Evolutionary conservation across 1,284 basidiomycete genomes (phyloP).

Genomic region (Waitea zeae): DNA sequence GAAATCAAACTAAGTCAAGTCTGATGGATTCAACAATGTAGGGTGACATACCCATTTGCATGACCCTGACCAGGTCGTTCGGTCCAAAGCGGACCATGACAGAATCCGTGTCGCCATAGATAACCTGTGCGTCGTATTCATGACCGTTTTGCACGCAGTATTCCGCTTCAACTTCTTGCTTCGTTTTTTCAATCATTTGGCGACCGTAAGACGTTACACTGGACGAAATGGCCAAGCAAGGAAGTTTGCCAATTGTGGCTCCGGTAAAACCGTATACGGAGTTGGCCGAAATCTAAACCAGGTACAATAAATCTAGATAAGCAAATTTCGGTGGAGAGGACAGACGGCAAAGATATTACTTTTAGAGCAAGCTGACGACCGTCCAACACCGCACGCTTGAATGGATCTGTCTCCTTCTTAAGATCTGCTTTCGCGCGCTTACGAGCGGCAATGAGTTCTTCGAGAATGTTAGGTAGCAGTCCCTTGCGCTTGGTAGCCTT

Average conservation of each 20-base stretch:
- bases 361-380: conserved; percentile 90
- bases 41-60: conserved; percentile 70
- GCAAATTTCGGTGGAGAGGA: not conserved
- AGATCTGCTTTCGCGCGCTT: conserved; percentile 88
- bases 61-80: conserved; percentile 67
- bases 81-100: conserved; percentile 96
- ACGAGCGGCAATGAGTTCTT: conserved; percentile 81
- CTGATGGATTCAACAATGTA: conserved; percentile 1
- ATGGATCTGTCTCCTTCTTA: conserved; percentile 90
- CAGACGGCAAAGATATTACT: too few species aligned
- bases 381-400: conserved; percentile 87
- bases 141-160: conserved; percentile 80
- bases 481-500: conserved; percentile 65
- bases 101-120: conserved; percentile 96
- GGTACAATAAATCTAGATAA: not conserved
- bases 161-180: conserved; percentile 80
- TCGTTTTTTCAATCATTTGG: conserved; percentile 95
- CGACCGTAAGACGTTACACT: conserved; percentile 88
- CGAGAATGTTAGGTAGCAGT: conserved; percentile 77
- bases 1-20: conserved; percentile 2
- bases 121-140: conserved; percentile 74
- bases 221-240: conserved; percentile 87
- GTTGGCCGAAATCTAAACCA: conserved; percentile 76
- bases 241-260: conserved; percentile 87
- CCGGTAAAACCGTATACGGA: conserved; percentile 97